Percentiles rank a stretch among this genome's conserved stretches.
Evolutionary conservation across 2,329 filamentous ascomycete species (phyloP).

Genomic region (Trichoderma citrinoviride): DNA sequence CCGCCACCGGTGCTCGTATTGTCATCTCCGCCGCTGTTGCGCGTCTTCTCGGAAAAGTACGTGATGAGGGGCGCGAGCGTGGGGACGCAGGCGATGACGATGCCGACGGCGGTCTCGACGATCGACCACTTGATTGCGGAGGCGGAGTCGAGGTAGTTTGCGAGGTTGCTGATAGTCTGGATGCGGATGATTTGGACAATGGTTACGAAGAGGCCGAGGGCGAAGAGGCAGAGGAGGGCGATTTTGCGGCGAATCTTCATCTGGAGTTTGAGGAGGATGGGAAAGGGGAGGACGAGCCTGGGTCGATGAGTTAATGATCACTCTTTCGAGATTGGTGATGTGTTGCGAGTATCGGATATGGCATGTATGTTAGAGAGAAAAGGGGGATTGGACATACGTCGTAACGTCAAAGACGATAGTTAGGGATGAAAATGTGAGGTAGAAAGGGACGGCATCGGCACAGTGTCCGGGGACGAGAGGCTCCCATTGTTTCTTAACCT

Average conservation of each 20-base stretch:
- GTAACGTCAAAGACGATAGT: conserved; percentile 43
- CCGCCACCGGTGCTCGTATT: not conserved
- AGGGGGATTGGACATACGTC: conserved; percentile 33
- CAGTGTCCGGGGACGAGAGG: conserved; percentile 39
- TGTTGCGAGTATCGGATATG: too few species aligned
- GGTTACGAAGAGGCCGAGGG: conserved; percentile 51
- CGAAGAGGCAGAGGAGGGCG: conserved; percentile 44
- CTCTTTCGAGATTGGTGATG: too few species aligned
- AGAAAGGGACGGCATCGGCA: conserved; percentile 41
- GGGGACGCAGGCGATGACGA: conserved; percentile 43
- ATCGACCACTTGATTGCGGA: conserved; percentile 45
- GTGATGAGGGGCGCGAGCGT: conserved; percentile 43
- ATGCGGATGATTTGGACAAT: conserved; percentile 52
- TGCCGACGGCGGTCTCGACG: conserved; percentile 45
- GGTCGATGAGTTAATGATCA: not conserved
- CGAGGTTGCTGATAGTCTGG: conserved; percentile 45
- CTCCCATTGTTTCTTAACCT: conserved; percentile 43
- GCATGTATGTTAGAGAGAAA: not conserved
- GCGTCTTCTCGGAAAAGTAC: conserved; percentile 34
- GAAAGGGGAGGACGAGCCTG: conserved; percentile 43
- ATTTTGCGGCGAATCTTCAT: conserved; percentile 42
- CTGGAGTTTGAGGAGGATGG: conserved; percentile 38
- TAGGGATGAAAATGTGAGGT: conserved; percentile 41
- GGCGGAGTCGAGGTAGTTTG: conserved; percentile 45
- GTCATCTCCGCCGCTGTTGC: conserved; percentile 25